Evolutionary conservation across 805 yeast genomes (phyloP).

Genomic region (Saccharomycopsis sp.): DNA sequence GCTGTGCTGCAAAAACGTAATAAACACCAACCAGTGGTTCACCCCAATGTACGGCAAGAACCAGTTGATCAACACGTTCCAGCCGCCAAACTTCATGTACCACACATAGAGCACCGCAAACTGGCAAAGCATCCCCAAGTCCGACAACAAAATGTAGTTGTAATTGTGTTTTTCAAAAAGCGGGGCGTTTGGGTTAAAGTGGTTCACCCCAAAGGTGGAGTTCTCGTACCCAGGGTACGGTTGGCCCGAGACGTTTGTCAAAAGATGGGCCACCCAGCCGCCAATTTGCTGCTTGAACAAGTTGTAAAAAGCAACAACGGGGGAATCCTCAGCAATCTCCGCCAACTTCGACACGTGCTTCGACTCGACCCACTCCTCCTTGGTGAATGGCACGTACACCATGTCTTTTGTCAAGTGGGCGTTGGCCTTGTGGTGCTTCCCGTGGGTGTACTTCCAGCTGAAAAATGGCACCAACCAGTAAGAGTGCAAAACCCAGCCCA

Average conservation of each 20-base stretch:
- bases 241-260: constrained; percentile 73
- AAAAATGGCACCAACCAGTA: constrained; percentile 75
- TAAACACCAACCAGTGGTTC: constrained; percentile 86
- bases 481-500: constrained; percentile 80
- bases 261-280: constrained; percentile 66
- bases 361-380: constrained; percentile 41
- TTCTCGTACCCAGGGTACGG: constrained; percentile 35
- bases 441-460: constrained; percentile 78
- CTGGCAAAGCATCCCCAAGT: constrained; percentile 57
- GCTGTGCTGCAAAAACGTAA: constrained; percentile 78
- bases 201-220: constrained; percentile 44
- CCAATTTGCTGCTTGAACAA: constrained; percentile 62
- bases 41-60: constrained; percentile 68
- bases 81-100: constrained; percentile 53
- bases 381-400: constrained; percentile 73
- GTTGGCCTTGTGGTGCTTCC: constrained; percentile 86
- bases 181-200: constrained; percentile 66
- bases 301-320: constrained; percentile 48
- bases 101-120: constrained; percentile 46
- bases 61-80: constrained; percentile 60
- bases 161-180: constrained; percentile 66
- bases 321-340: constrained; percentile 67
- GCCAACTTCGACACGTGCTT: constrained; percentile 34
- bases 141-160: constrained; percentile 63
- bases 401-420: constrained; percentile 76